Evolutionary conservation across 768 basidiomycete genomes (phyloP).

Genomic region (Sutorius australiensis): DNA sequence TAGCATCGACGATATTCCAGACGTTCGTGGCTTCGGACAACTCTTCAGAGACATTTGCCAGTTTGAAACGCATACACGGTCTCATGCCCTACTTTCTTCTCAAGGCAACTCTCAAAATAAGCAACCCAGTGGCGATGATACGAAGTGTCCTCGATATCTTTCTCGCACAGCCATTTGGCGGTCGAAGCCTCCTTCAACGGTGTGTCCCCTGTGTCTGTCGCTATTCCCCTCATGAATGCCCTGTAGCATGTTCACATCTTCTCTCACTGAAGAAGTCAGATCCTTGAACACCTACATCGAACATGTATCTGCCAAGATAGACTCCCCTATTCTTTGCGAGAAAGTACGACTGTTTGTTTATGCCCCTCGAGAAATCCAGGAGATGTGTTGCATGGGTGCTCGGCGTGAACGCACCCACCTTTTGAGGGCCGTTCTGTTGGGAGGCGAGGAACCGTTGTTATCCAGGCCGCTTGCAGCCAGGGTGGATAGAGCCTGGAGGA

Average conservation of each 20-base stretch:
- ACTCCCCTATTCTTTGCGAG: slow-evolving; percentile 82
- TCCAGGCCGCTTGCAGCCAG: slow-evolving; percentile 76
- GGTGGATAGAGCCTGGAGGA: slow-evolving; percentile 71
- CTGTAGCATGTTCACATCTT: slow-evolving; percentile 90
- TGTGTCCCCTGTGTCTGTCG: slow-evolving; percentile 25
- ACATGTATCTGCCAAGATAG: slow-evolving; percentile 82
- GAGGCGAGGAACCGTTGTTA: slow-evolving; percentile 69
- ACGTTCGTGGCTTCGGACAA: slow-evolving; percentile 91
- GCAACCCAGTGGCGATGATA: slow-evolving; percentile 96
- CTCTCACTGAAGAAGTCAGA: slow-evolving; percentile 84
- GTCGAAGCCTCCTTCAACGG: slow-evolving; percentile 88
- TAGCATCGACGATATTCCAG: slow-evolving; percentile 96
- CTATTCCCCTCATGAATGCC: slow-evolving; percentile 3
- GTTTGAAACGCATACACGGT: slow-evolving; percentile 89
- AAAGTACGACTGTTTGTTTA: slow-evolving; percentile 86
- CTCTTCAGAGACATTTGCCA: slow-evolving; percentile 83
- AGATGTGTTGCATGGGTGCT: slow-evolving; percentile 75
- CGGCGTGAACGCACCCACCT: slow-evolving; percentile 70
- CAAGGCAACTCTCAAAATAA: slow-evolving; percentile 85
- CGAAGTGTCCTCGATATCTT: slow-evolving; percentile 89
- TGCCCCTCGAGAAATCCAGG: slow-evolving; percentile 85
- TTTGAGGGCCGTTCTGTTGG: slow-evolving; percentile 74
- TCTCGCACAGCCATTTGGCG: slow-evolving; percentile 95
- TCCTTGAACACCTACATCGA: slow-evolving; percentile 83
- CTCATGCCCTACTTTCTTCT: slow-evolving; percentile 98